Evolutionary conservation across 768 basidiomycete species (phyloP).

Genomic region (Phaffia australis): DNA sequence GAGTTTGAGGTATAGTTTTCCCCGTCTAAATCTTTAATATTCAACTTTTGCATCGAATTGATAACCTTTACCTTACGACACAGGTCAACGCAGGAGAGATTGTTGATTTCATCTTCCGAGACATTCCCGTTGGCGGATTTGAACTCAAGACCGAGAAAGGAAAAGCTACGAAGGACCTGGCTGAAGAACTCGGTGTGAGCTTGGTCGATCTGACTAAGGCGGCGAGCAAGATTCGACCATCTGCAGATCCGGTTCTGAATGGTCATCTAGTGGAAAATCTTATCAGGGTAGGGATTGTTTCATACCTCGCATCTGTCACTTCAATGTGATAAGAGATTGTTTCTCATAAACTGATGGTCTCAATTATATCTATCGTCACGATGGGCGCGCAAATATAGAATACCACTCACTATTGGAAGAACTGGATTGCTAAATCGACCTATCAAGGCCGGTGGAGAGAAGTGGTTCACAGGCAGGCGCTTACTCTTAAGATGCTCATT

Average conservation of each 20-base stretch:
- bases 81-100: constrained; percentile 67
- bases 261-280: constrained; percentile 2
- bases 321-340: too few relatives aligned
- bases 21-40: not conserved
- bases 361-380: too few relatives aligned
- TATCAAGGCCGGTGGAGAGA: constrained; percentile 95
- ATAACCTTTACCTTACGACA: too few relatives aligned
- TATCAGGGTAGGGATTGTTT: not conserved
- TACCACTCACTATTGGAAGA: constrained; percentile 20
- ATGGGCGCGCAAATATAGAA: not conserved
- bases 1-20: constrained; percentile 42
- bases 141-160: constrained; percentile 19
- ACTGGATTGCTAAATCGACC: constrained; percentile 58
- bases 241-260: constrained; percentile 63
- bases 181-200: constrained; percentile 44
- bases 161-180: constrained; percentile 39
- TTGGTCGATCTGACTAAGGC: constrained; percentile 45
- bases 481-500: constrained; percentile 86
- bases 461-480: constrained; percentile 77
- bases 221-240: constrained; percentile 44
- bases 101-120: constrained; percentile 53
- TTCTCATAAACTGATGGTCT: too few relatives aligned
- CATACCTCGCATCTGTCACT: too few relatives aligned
- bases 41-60: too few relatives aligned
- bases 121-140: constrained; percentile 7